Evolutionary conservation across 441 rosid genomes (phyloP).

Genomic region (Pelargonium citronellum): DNA sequence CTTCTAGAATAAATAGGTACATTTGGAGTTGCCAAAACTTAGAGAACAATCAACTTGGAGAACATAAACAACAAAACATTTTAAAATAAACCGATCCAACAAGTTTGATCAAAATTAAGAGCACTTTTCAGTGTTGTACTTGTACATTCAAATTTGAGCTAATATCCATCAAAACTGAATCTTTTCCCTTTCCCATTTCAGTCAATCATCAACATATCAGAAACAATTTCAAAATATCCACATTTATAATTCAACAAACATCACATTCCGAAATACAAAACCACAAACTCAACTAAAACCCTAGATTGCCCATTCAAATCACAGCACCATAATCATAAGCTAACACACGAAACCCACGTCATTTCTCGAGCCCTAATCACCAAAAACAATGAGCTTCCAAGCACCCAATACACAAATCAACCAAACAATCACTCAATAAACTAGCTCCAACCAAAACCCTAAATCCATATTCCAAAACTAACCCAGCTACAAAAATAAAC

Average conservation of each 20-base stretch:
- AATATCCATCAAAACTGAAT: neutral
- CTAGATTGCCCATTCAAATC: neutral
- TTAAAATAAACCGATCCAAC: neutral
- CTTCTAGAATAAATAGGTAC: neutral
- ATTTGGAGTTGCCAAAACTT: neutral
- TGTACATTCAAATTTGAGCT: neutral
- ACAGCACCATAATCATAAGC: no score
- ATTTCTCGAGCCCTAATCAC: no score
- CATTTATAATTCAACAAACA: neutral
- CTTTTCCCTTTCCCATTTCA: neutral
- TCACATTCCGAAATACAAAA: neutral
- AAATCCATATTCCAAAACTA: slow-evolving; percentile 1
- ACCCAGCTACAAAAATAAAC: slow-evolving; percentile 1
- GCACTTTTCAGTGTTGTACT: neutral
- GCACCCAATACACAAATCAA: neutral
- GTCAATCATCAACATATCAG: neutral
- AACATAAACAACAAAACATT: neutral
- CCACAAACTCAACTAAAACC: neutral
- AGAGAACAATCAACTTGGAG: neutral
- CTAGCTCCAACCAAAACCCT: neutral
- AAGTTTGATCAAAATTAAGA: neutral
- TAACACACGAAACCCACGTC: no score
- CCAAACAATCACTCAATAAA: neutral
- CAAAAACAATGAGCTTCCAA: no score
- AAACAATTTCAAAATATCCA: neutral